These are phyloP conservation scores for Plectosphaerella cucumerina DNA, from an alignment of 2,329 filamentous ascomycete species.

Conservation along the genomic window DNA sequence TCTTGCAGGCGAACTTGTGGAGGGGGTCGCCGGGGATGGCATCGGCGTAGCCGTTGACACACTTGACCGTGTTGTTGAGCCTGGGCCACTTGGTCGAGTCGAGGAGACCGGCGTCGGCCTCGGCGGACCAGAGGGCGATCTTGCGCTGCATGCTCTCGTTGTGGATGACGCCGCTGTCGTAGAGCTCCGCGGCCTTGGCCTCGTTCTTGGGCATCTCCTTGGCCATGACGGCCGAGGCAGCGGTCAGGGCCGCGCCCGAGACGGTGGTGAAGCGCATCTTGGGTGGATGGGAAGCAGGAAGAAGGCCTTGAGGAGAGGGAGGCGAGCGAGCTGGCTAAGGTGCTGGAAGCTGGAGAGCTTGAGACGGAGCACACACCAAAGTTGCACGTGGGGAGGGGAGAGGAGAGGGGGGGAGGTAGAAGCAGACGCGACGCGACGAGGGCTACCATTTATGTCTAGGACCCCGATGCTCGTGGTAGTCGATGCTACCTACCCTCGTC, in stretches of 20 bases:
- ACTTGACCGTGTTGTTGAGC: constrained; percentile 30
- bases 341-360: background rate
- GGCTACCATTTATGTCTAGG: background rate
- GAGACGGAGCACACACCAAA: background rate
- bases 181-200: constrained; percentile 15
- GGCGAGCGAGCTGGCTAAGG: background rate
- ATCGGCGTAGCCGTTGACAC: constrained; percentile 36
- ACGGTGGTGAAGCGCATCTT: constrained; percentile 13
- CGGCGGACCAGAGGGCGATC: constrained; percentile 1
- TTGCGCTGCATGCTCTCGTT: constrained; percentile 15
- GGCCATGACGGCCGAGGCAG: constrained; percentile 9
- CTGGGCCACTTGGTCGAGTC: constrained; percentile 29
- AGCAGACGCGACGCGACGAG: background rate
- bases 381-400: background rate
- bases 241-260: constrained; percentile 8
- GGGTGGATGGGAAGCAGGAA: background rate
- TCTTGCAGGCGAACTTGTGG: constrained; percentile 44
- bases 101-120: constrained; percentile 13
- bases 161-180: constrained; percentile 17
- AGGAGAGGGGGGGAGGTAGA: background rate
- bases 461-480: background rate
- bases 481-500: too few relatives aligned
- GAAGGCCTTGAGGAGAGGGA: background rate
- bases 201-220: constrained; percentile 16
- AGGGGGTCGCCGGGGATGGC: constrained; percentile 39